These are phyloP conservation scores for Zanthoxylum bungeanum DNA, from an alignment of 345 rosid species.

Conservation along the genomic window DNA sequence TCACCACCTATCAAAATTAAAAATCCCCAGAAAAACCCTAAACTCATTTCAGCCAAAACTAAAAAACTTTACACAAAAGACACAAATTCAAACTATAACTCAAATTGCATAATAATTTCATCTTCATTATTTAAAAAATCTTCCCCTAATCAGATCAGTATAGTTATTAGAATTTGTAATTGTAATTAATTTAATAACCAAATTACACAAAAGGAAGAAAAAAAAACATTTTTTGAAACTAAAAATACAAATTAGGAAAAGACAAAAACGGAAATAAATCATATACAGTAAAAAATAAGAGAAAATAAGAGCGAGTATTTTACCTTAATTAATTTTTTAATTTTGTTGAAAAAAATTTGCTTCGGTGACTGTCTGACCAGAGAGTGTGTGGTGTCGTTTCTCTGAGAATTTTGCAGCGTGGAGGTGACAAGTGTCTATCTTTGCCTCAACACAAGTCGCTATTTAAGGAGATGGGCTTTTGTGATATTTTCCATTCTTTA, in stretches of 20 bases:
- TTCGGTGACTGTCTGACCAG: constrained; percentile 10
- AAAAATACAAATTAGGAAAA: background rate
- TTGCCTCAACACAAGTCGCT: constrained; percentile 59
- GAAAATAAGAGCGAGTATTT: background rate
- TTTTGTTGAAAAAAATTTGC: background rate
- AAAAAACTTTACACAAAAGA: background rate
- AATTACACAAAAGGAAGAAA: too few species aligned
- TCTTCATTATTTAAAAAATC: background rate
- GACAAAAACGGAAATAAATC: constrained; percentile 1
- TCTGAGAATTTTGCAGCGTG: constrained; percentile 19
- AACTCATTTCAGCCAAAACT: background rate
- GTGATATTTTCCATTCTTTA: constrained; percentile 1
- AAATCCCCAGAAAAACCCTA: background rate
- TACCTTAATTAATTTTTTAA: constrained; percentile 20
- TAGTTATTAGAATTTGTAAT: background rate
- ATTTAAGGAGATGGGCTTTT: constrained; percentile 44
- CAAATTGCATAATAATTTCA: background rate
- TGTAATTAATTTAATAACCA: background rate
- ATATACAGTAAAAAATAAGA: background rate
- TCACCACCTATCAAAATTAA: background rate
- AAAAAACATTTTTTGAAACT: background rate
- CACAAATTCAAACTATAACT: background rate
- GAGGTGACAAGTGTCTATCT: constrained; percentile 85
- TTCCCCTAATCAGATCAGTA: background rate
- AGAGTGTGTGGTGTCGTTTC: constrained; percentile 32